phyloP scores from a whole-genome alignment of 2,329 filamentous ascomycete species.

The Neonectria faginata region DNA sequence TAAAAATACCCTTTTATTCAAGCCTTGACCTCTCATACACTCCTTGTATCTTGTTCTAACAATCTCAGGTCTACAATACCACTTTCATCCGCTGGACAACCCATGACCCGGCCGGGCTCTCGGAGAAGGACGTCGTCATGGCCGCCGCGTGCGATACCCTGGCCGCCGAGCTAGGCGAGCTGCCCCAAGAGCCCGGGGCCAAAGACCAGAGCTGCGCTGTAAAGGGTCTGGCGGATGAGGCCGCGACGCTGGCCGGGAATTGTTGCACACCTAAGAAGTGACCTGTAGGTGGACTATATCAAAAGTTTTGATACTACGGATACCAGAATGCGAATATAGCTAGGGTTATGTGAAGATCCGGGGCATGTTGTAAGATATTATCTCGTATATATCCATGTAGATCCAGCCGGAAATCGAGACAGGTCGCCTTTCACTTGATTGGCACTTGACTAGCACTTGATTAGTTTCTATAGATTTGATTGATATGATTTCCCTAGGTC shows the following conservation, averaged over 20 bases:
- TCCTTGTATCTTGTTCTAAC: conserved; percentile 17
- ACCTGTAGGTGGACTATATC: conserved; percentile 3
- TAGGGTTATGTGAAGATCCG: neutral
- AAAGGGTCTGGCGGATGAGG: conserved; percentile 60
- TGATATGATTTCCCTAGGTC: conserved; percentile 15
- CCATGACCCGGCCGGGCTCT: conserved; percentile 74
- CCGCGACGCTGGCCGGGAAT: conserved; percentile 60
- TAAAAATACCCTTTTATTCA: conserved; percentile 49
- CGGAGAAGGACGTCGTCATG: conserved; percentile 70
- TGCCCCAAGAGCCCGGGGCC: conserved; percentile 49
- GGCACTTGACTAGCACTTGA: neutral
- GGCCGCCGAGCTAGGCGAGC: conserved; percentile 68
- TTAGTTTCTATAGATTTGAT: neutral
- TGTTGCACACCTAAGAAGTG: conserved; percentile 63
- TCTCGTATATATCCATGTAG: neutral
- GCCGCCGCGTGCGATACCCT: conserved; percentile 72
- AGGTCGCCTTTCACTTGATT: neutral
- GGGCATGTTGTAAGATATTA: neutral
- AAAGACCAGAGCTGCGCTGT: conserved; percentile 50
- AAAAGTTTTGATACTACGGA: neutral
- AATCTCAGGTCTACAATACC: conserved; percentile 73
- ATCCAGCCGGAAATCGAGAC: neutral
- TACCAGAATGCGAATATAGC: neutral
- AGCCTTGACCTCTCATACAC: neutral
- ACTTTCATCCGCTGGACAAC: conserved; percentile 80